Percentiles rank a stretch among this genome's conserved stretches.
These are phyloP conservation scores for Macadamia integrifolia DNA, from an alignment of 164 flowering plant species.

Conservation along the genomic window DNA sequence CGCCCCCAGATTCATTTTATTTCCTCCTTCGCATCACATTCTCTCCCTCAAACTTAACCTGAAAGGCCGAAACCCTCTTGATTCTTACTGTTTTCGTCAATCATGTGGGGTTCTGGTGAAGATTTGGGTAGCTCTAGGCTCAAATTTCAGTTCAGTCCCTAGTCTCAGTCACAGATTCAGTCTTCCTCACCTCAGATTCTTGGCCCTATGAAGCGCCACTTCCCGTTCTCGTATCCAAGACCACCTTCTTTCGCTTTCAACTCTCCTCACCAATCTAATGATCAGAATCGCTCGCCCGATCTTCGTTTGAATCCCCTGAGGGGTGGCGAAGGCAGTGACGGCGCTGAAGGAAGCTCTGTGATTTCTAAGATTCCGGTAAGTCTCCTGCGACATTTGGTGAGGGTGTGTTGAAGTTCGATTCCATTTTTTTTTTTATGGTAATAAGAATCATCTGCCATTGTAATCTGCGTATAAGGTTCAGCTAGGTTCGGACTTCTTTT, in stretches of 20 bases:
- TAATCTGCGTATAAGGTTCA: background rate
- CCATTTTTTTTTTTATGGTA: background rate
- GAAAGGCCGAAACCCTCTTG: background rate
- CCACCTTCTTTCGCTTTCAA: background rate
- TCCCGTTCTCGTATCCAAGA: constrained; percentile 10
- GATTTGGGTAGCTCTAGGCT: constrained; percentile 12
- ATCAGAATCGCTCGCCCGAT: background rate
- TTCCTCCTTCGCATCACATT: background rate
- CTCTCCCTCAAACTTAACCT: background rate
- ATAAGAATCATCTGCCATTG: background rate
- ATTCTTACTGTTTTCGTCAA: background rate
- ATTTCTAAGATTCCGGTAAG: constrained; percentile 9
- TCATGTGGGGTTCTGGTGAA: constrained; percentile 19
- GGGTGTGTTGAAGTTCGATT: background rate
- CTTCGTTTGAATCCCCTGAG: background rate
- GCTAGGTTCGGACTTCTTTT: background rate
- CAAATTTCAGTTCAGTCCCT: constrained; percentile 12
- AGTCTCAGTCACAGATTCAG: background rate
- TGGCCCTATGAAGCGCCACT: constrained; percentile 13
- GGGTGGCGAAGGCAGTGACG: background rate
- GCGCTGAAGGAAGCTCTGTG: constrained; percentile 3
- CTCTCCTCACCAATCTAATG: constrained; percentile 1
- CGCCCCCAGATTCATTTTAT: constrained; percentile 1
- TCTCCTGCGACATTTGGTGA: background rate
- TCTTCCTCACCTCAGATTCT: constrained; percentile 2